Evolutionary conservation across 805 yeast genomes (phyloP), one percentile per base, ranked within the genome.

Genomic region (Scheffersomyces spartinae): DNA sequence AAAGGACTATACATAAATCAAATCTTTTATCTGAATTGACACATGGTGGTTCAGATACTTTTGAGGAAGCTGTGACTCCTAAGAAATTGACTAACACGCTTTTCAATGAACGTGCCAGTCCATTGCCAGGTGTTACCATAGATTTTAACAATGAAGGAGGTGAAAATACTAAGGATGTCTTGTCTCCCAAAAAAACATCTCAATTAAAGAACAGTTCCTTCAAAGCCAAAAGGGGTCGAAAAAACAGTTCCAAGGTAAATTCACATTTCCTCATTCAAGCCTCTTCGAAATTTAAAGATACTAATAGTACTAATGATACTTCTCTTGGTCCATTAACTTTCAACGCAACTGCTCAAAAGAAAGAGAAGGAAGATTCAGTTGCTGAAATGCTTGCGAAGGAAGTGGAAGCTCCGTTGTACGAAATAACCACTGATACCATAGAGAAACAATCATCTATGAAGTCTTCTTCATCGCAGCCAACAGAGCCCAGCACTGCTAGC

Each of bases 391-490:
- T 70, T 17, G 45, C 55, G 4, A 53, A 61, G 33, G 68, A 64
- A 16, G 60, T 66, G 1, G 68, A 74, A 18, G 67, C 64, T 4
- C 80, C 80, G 3, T 49, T 73, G 23, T 74, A 71, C 31, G 56
- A 68, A 31, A 28, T 5, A 34, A 33, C 19, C 38, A 44, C 2
- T 13, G 18, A 38, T 12, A 30, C 36, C 10, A 40, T 42, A 25
- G 32, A 42, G 22, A 9, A 7, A 6, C 19, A 9, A 17, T n/a
- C 9, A 6, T 33, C 40, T 15, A 45, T 37, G 24, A 26, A 29
- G 12, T 24, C 43, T 6, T 32, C 46, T n/a, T 37, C 42, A 15
- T 39, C 36, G 19, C 31, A 35, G 24, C 24, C 17, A 13, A 15
- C 12, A 20, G 16, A n/a, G 12, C 13, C 11, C 27, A 20, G 21